phyloP scores from a whole-genome alignment of 2,329 filamentous ascomycete genomes.

The Tolypocladium inflatum region DNA sequence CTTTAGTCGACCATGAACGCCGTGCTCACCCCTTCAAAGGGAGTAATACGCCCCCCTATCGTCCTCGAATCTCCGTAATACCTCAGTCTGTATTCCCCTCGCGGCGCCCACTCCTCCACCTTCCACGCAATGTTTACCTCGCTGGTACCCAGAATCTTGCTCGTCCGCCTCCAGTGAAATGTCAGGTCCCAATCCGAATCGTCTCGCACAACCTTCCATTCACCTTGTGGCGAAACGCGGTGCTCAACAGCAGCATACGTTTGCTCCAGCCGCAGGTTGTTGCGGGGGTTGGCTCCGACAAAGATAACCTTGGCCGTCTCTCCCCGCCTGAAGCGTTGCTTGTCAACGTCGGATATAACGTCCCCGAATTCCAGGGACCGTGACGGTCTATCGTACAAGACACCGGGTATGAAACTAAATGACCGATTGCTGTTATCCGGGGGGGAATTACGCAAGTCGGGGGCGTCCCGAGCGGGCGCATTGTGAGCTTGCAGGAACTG shows the following conservation, averaged over 20 bases:
- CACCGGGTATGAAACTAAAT: conserved; percentile 68
- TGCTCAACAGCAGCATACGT: conserved; percentile 70
- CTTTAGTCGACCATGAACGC: conserved; percentile 28
- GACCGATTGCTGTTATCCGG: conserved; percentile 70
- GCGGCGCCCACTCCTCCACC: conserved; percentile 49
- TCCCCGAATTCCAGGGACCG: conserved; percentile 62
- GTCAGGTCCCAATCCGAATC: conserved; percentile 78
- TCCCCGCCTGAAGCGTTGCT: conserved; percentile 43
- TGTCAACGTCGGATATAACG: conserved; percentile 42
- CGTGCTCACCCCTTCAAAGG: conserved; percentile 59
- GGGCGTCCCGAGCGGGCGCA: conserved; percentile 14
- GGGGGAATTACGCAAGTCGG: conserved; percentile 46
- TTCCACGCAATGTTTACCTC: conserved; percentile 72
- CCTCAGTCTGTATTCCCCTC: conserved; percentile 62
- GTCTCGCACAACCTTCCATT: conserved; percentile 59
- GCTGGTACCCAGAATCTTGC: conserved; percentile 61
- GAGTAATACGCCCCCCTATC: conserved; percentile 40
- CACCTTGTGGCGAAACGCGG: conserved; percentile 9
- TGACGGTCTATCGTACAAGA: conserved; percentile 61
- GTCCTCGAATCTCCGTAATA: conserved; percentile 78
- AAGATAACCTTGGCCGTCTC: conserved; percentile 58
- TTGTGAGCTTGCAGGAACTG: conserved; percentile 50
- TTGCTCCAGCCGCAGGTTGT: conserved; percentile 67
- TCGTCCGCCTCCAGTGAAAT: conserved; percentile 70
- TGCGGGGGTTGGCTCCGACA: conserved; percentile 79